phyloP scores from a whole-genome alignment of 2,329 filamentous ascomycete genomes.

The Epichloe sibirici region DNA sequence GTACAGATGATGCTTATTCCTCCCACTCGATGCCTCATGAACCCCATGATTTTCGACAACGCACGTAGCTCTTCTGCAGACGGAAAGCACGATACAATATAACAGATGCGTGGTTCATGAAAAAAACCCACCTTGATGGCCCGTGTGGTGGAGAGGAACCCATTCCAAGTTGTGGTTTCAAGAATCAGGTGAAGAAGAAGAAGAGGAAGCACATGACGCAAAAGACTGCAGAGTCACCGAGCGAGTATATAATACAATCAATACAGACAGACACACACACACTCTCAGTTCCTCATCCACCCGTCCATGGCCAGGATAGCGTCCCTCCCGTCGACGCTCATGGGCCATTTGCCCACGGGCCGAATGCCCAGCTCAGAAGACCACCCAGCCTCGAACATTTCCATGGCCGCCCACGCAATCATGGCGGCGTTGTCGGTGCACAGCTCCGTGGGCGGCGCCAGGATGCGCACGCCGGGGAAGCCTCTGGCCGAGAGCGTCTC shows the following conservation, averaged over 20 bases:
- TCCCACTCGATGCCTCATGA: too few species aligned
- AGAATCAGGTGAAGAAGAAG: too few species aligned
- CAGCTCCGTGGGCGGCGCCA: constrained; percentile 62
- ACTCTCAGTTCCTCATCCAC: constrained; percentile 24
- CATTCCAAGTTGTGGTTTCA: too few species aligned
- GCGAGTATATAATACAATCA: neutral
- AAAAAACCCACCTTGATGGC: too few species aligned
- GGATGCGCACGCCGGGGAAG: constrained; percentile 45
- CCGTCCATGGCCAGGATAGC: constrained; percentile 53
- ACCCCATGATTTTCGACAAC: too few species aligned
- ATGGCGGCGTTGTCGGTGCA: constrained; percentile 97
- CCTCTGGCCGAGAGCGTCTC: constrained; percentile 52
- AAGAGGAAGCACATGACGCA: neutral
- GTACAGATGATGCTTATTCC: too few species aligned
- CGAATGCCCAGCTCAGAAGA: constrained; percentile 46
- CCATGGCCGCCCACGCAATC: constrained; percentile 87
- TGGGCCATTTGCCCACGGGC: constrained; percentile 58
- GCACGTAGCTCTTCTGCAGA: too few species aligned
- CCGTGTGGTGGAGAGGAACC: too few species aligned
- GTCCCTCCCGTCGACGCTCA: constrained; percentile 42
- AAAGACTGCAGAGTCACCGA: too few species aligned
- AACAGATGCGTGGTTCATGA: too few species aligned
- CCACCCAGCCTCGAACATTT: constrained; percentile 81
- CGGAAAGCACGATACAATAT: too few species aligned
- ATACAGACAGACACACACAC: neutral